Percentiles rank a stretch among this genome's conserved stretches.
Evolutionary conservation across 192 early-diverging fungal genomes (phyloP).

Genomic region (Spinellus fusiger): DNA sequence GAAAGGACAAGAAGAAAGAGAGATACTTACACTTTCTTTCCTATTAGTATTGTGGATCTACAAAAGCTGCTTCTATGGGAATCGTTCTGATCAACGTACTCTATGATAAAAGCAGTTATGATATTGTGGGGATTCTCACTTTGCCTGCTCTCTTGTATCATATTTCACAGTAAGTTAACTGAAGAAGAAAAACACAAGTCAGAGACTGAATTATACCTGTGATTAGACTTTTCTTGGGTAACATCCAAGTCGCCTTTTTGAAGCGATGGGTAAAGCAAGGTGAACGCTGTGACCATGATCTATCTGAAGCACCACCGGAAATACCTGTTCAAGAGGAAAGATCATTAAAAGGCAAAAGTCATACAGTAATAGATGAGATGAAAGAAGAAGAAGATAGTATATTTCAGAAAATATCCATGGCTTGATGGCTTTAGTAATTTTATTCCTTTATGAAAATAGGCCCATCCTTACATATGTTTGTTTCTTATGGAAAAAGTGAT

Average conservation of each 20-base stretch:
- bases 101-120: constrained; percentile 37
- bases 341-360: neutral
- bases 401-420: too few relatives aligned
- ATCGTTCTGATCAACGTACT: constrained; percentile 67
- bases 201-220: neutral
- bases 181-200: neutral
- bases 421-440: too few relatives aligned
- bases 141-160: constrained; percentile 61
- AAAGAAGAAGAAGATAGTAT: too few relatives aligned
- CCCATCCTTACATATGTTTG: too few relatives aligned
- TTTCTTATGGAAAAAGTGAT: too few relatives aligned
- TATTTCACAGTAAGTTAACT: constrained; percentile 22
- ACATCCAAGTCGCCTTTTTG: constrained; percentile 45
- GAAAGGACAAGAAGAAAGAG: neutral
- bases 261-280: constrained; percentile 43
- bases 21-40: neutral
- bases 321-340: neutral
- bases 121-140: constrained; percentile 44
- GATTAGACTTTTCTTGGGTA: constrained; percentile 41
- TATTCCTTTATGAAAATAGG: too few relatives aligned
- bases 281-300: too few relatives aligned
- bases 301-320: neutral
- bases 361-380: neutral
- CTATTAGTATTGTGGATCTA: constrained; percentile 55
- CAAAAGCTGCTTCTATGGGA: constrained; percentile 64